Evolutionary conservation across 176 grass and related monocot genomes (phyloP), one percentile per base, ranked within the genome.

Genomic region (Juncus inflexus): DNA sequence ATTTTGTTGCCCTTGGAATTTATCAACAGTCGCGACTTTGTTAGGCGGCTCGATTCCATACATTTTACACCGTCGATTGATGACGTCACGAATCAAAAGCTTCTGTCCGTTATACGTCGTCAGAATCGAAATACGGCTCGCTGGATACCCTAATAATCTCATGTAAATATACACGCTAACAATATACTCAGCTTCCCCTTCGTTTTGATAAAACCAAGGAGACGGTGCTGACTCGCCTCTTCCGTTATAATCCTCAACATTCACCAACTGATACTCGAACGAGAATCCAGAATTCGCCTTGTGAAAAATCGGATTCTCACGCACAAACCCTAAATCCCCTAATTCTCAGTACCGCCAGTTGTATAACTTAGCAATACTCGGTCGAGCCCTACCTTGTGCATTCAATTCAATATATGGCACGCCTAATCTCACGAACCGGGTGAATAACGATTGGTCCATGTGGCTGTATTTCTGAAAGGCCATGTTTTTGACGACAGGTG

Each of bases 401-500:
- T 99, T 99, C 64, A 99, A 85, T 65, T 99, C 88, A 45, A 99
- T 99, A 60, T 99, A 99, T 72, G 94, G 94, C 50, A 99, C 88
- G 76, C 94, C 85, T 52, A 99, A 85, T 66, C 94, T 83, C 74
- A 99, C 94, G 55, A 99, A 99, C 50, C 88, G 85, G 52, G 88
- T 92, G 66, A 99, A 99, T 15, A 99, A 77, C 76, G 72, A 82
- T 80, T 99, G 94, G 67, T 99, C 94, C 94, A 92, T 99, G 73
- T 99, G 94, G 65, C 94, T 99, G 69, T 99, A 99, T 64, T 99
- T 99, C 70, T 99, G 88, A 67, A 99, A 99, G 61, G 94, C 94
- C 88, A 99, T 99, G 52, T 99, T 92, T 80, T 99, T 99, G 37
- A 99, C 94, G 4, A 99, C 94, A 47, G 94, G 88, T 12, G 94